Base-by-base conservation (phyloP, 1,139 yeast genomes). In the Candida glucosophila region DNA sequence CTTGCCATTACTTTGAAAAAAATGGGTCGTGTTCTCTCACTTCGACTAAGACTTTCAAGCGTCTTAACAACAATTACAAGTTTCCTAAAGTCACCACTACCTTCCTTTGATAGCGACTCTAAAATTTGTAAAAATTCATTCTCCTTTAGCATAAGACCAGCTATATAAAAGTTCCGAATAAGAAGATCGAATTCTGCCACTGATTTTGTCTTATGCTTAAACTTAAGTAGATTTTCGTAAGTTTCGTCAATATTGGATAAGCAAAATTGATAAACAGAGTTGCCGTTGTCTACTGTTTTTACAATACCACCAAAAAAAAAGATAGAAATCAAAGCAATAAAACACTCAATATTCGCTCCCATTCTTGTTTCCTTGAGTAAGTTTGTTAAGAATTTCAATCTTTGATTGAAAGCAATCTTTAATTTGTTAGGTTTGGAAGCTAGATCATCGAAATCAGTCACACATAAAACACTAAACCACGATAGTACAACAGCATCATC, bases 181-280 rank as follows among this genome's bases (percentile, higher is more conserved):
- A n/a, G n/a, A n/a, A n/a, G n/a, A n/a, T n/a, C n/a, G n/a, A n/a
- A n/a, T n/a, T n/a, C n/a, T n/a, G n/a, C n/a, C n/a, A n/a, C n/a
- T n/a, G n/a, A n/a, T n/a, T n/a, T n/a, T n/a, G 36, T 22, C 30
- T 37, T 25, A 34, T 38, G 32, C 29, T 51, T 29, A 35, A 40
- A 36, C 34, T 40, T 29, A 30, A 33, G 23, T 28, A 57, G 42
- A 27, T 47, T 55, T 11, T 44, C 48, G 34, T 52, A 55, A 5
- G 61, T 59, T 12, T 47, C 44, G 29, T 67, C 73, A 21, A 67
- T 40, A 33, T 58, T 50, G n/a, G 32, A 34, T 21, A 49, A 30
- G 6, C 74, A 50, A 40, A 70, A 75, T 23, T 41, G 44, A 9
- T 62, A 65, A 5, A 73, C 40, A 1, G 72, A 60, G 40, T 69